Evolutionary conservation across 768 basidiomycete species (phyloP), one percentile per base, ranked within the genome.

Genomic region (Boletus sp.): DNA sequence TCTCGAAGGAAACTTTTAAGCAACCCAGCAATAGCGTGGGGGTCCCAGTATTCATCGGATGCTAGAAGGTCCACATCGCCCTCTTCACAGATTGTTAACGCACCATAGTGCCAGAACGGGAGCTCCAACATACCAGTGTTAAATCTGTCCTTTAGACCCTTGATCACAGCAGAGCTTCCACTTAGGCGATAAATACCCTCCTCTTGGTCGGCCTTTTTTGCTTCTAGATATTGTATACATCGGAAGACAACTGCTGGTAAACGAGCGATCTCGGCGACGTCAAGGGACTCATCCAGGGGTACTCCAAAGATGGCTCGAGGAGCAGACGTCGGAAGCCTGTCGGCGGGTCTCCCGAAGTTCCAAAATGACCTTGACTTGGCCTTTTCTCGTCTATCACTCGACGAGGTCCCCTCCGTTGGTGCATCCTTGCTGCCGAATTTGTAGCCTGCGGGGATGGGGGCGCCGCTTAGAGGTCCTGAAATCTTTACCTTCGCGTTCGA

Each of bases 111-210:
- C 55, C 39, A 57, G 50, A 34, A 41, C 11, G 30, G 35, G 39
- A 41, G 27, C 39, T 3, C 13, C 14, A 29, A 74, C 85, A 58
- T 62, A 93, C 93, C 93, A 57, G 76, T 69, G 67, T 99, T 98
- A 75, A 98, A 99, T 55, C 86, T 83, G 67, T 98, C 97, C 66
- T 88, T 93, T 41, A 99, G 77, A 48, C 77, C 83, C 75, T 97
- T 97, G 76, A 98, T 94, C 53, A 96, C 93, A 33, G 93, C 90
- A 58, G 93, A 91, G 69, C 92, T 94, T 23, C 95, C 95, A 66
- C 90, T 94, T 55, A 99, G 74, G 55, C 97, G 85, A 74, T 98
- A 99, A 55, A 99, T 96, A 33, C 97, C 97, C 72, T 99, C 97
- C 66, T 99, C 97, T 61, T 90, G 85, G 57, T 98, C 92, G 21